Percentiles rank a stretch among this genome's conserved stretches.
Conservation (phyloP, 1,139 yeast genomes). For the Pichia sp. region DNA sequence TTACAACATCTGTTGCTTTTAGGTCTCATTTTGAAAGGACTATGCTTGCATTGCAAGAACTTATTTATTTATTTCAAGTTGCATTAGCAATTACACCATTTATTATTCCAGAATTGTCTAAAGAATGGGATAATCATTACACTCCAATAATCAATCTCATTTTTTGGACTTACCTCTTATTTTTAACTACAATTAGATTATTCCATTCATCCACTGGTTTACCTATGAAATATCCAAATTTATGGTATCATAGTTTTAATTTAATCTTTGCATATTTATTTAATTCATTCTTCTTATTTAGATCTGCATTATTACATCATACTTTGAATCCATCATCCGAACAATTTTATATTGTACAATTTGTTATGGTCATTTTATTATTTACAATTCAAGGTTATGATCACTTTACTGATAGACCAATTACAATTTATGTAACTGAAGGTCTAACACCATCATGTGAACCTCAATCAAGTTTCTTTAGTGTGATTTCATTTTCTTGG, state of each 20-base stretch:
- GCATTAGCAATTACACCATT: constrained; percentile 36
- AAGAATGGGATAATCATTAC: constrained; percentile 32
- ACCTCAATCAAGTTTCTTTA: constrained; percentile 53
- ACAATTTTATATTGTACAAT: constrained; percentile 44
- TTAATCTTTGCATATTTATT: constrained; percentile 50
- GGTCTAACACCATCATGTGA: constrained; percentile 66
- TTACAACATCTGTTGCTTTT: constrained; percentile 32
- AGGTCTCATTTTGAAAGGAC: constrained; percentile 46
- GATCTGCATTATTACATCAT: constrained; percentile 59
- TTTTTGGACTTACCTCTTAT: constrained; percentile 57
- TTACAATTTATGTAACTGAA: constrained; percentile 39
- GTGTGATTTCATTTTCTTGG: constrained; percentile 71
- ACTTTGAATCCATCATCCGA: constrained; percentile 26
- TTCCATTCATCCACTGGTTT: constrained; percentile 39
- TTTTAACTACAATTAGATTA: constrained; percentile 47
- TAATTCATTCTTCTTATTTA: constrained; percentile 49
- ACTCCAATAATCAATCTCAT: constrained; percentile 35
- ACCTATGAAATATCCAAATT: constrained; percentile 45
- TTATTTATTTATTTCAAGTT: constrained; percentile 42
- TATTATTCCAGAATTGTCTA: constrained; percentile 32
- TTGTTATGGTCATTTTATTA: constrained; percentile 38
- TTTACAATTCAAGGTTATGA: constrained; percentile 56
- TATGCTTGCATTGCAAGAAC: constrained; percentile 44
- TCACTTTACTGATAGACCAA: constrained; percentile 57
- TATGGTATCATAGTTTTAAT: constrained; percentile 66